Conservation (phyloP, 345 rosid genomes). For the Acer campestre region DNA sequence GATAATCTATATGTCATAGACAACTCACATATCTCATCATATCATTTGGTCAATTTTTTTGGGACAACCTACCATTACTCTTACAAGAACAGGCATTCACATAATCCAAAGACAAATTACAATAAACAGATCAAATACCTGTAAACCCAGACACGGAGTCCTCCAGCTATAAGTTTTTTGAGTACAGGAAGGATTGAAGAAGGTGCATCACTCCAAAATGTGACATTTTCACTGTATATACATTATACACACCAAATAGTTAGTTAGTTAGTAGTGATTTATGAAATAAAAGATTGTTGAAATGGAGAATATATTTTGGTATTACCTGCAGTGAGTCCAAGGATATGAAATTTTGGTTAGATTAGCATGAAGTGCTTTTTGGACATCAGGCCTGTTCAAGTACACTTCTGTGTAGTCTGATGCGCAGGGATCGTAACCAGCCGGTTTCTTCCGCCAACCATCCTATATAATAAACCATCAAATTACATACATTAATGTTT, state of each 20-base stretch:
- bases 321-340: conserved; percentile 92
- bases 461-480: conserved; percentile 25
- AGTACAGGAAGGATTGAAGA: conserved; percentile 70
- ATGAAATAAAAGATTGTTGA: too few relatives aligned
- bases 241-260: neutral
- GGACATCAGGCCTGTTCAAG: conserved; percentile 76
- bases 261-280: neutral
- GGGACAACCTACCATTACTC: too few relatives aligned
- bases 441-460: conserved; percentile 56
- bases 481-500: too few relatives aligned
- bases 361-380: conserved; percentile 76
- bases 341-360: conserved; percentile 59
- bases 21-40: too few relatives aligned
- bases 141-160: conserved; percentile 75
- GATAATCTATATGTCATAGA: too few relatives aligned
- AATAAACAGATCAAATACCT: conserved; percentile 38
- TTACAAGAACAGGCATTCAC: too few relatives aligned
- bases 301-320: neutral
- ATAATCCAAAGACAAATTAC: too few relatives aligned
- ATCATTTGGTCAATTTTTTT: too few relatives aligned
- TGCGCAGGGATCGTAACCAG: conserved; percentile 78
- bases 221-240: conserved; percentile 40
- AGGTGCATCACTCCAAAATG: conserved; percentile 61
- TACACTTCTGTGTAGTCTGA: conserved; percentile 51
- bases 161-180: conserved; percentile 65